Evolutionary conservation across 2,329 filamentous ascomycete species (phyloP).

Genomic region (Diaporthe sp.): DNA sequence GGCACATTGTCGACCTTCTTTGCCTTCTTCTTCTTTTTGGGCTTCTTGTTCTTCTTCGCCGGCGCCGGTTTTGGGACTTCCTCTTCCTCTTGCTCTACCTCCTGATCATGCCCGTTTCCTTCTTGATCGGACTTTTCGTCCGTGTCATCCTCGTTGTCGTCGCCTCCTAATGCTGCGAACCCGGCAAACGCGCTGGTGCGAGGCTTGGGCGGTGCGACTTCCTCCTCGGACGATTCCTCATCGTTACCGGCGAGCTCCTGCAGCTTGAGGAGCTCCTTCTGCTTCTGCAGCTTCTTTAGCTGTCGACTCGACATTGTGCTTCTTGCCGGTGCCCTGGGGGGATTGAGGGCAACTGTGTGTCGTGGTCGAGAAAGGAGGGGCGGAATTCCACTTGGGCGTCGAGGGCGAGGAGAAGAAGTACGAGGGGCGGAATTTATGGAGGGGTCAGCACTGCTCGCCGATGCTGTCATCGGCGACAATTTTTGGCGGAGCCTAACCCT

Average conservation of each 20-base stretch:
- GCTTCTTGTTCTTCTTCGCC: conserved; percentile 52
- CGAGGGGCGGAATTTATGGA: conserved; percentile 18
- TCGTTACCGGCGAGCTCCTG: conserved; percentile 39
- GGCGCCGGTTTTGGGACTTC: conserved; percentile 41
- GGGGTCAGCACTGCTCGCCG: conserved; percentile 30
- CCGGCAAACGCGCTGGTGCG: conserved; percentile 62
- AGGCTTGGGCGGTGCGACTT: conserved; percentile 52
- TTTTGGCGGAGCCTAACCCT: conserved; percentile 13
- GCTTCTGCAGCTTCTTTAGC: conserved; percentile 64
- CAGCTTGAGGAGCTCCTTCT: conserved; percentile 57
- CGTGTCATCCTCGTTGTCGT: conserved; percentile 49
- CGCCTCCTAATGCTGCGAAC: conserved; percentile 63
- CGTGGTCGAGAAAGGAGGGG: neutral
- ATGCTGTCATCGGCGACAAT: conserved; percentile 34
- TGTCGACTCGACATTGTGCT: conserved; percentile 63
- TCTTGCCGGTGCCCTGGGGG: neutral
- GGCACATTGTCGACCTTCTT: conserved; percentile 53
- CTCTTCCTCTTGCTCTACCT: conserved; percentile 42
- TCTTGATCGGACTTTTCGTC: conserved; percentile 41
- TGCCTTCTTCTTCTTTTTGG: conserved; percentile 53
- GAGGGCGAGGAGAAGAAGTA: neutral
- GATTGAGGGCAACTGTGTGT: neutral
- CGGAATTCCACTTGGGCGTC: neutral
- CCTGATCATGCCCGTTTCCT: conserved; percentile 27
- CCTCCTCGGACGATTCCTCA: conserved; percentile 45